Conservation (phyloP, 1,139 yeast species). For the Hansenula sp. region DNA sequence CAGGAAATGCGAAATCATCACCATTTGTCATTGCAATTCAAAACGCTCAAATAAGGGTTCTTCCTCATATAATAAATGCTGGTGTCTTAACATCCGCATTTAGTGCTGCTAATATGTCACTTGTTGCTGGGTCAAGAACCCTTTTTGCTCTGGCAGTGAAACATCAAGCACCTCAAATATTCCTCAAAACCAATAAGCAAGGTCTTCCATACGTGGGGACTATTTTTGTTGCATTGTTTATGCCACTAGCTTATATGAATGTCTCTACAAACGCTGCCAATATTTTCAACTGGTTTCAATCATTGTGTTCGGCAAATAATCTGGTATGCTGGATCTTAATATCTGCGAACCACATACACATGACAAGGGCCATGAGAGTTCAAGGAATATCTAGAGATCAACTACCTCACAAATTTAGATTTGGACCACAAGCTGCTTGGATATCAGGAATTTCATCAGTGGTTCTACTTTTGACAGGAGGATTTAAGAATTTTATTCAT, state of each 20-base stretch:
- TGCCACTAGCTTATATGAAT: conserved; percentile 34
- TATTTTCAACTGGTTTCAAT: conserved; percentile 30
- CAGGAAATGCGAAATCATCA: conserved; percentile 42
- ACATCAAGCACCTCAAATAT: conserved; percentile 52
- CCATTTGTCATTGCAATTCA: conserved; percentile 48
- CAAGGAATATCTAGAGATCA: conserved; percentile 20
- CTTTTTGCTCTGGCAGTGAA: conserved; percentile 45
- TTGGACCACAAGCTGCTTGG: conserved; percentile 25
- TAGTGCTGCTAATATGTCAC: conserved; percentile 42
- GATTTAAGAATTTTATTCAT: conserved; percentile 31
- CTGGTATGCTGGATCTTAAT: conserved; percentile 6
- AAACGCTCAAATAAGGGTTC: conserved; percentile 33
- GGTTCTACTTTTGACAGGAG: conserved; percentile 34
- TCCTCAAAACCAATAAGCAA: conserved; percentile 52
- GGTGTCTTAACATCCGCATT: conserved; percentile 44
- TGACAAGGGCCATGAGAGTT: conserved; percentile 2
- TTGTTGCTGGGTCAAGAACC: conserved; percentile 39
- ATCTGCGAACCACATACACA: conserved; percentile 14
- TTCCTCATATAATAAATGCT: conserved; percentile 34
- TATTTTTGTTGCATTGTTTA: conserved; percentile 31
- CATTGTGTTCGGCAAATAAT: background rate
- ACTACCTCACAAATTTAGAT: conserved; percentile 25
- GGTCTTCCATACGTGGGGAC: conserved; percentile 63
- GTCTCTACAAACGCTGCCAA: conserved; percentile 31
- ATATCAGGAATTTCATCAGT: conserved; percentile 29